Conservation (phyloP, 306 rosid species). For the Lagenaria siceraria region DNA sequence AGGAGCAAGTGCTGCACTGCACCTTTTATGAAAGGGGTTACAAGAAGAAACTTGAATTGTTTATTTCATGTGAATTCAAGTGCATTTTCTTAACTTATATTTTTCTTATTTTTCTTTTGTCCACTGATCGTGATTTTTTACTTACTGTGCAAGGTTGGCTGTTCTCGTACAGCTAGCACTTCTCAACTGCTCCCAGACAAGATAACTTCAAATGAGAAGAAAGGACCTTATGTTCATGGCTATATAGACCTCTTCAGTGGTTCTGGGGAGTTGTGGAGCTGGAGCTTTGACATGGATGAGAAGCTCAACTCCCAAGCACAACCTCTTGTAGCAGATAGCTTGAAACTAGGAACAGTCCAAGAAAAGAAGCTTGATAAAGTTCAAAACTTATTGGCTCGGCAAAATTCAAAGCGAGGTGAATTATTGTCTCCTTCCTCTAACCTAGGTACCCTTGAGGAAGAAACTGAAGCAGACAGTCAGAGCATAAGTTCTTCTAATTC, state of each 20-base stretch:
- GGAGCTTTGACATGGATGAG: conserved; percentile 70
- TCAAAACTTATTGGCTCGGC: conserved; percentile 18
- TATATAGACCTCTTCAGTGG: conserved; percentile 86
- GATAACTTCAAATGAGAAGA: conserved; percentile 32
- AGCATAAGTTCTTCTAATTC: conserved; percentile 31
- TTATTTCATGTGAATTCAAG: not conserved
- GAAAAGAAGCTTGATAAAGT: conserved; percentile 35
- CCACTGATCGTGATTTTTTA: conserved; percentile 3
- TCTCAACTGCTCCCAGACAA: conserved; percentile 40
- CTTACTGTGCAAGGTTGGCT: conserved; percentile 31
- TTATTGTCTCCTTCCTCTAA: conserved; percentile 24
- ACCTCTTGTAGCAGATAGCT: conserved; percentile 24
- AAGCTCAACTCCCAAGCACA: conserved; percentile 27
- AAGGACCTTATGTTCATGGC: conserved; percentile 65
- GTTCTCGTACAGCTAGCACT: conserved; percentile 26
- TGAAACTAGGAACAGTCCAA: conserved; percentile 24
- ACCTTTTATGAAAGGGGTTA: not conserved
- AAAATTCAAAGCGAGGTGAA: conserved; percentile 28
- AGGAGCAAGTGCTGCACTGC: not conserved
- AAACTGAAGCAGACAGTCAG: conserved; percentile 42
- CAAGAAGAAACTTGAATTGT: not conserved
- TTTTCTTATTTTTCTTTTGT: not conserved
- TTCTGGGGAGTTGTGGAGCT: conserved; percentile 80
- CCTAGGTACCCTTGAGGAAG: conserved; percentile 47
- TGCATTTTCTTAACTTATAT: not conserved